Evolutionary conservation across 805 yeast species (phyloP).

Genomic region (Sungouiella blattae): DNA sequence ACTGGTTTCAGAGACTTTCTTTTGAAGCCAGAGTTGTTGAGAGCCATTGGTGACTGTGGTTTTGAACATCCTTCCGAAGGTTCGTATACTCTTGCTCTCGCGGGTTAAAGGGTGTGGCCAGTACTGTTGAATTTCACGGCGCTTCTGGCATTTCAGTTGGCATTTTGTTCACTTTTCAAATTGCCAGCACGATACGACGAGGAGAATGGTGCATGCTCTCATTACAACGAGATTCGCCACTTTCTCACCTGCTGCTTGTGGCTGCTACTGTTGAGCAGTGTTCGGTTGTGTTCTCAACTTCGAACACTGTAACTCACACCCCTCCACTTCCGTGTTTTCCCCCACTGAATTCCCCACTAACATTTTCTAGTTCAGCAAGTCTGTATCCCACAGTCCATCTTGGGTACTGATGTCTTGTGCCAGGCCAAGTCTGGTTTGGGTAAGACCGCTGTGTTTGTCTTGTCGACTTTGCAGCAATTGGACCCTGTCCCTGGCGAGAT

Average conservation of each 20-base stretch:
- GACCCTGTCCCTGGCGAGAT: conserved; percentile 98
- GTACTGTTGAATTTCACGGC: no score
- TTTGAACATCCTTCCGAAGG: conserved; percentile 99
- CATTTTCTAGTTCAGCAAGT: conserved; percentile 80
- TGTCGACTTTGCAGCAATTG: conserved; percentile 92
- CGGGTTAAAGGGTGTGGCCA: no score
- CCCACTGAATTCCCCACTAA: background rate
- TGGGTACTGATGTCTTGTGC: conserved; percentile 96
- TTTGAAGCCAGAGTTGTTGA: conserved; percentile 91
- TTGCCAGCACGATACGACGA: no score
- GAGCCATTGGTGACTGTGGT: conserved; percentile 99
- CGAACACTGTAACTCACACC: background rate
- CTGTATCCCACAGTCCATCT: conserved; percentile 95
- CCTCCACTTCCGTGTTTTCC: background rate
- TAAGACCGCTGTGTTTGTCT: conserved; percentile 96
- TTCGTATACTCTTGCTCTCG: no score
- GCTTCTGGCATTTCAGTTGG: no score
- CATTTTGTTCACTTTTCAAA: no score
- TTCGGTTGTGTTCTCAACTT: background rate
- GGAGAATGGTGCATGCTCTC: no score
- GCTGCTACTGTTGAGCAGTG: no score
- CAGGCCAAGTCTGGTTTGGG: conserved; percentile 99
- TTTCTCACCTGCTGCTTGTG: no score
- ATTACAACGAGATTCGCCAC: no score
- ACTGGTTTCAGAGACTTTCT: conserved; percentile 98